phyloP scores from a whole-genome alignment of 495 filamentous ascomycete species.

The Halenospora varia region DNA sequence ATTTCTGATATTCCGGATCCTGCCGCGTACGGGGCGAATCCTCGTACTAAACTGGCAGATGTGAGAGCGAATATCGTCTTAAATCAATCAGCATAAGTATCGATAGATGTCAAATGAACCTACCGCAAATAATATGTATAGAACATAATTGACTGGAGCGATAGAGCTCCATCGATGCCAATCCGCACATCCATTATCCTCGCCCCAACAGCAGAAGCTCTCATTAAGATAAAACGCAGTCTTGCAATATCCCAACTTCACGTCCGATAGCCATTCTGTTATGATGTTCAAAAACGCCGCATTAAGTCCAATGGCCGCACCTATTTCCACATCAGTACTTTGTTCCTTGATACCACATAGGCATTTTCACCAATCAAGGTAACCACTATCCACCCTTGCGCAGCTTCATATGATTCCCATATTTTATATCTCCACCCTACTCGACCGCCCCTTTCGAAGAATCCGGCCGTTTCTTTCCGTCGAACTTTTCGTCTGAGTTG shows the following conservation, averaged over 20 bases:
- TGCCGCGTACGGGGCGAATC: constrained; percentile 93
- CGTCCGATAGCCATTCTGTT: constrained; percentile 94
- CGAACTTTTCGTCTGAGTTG: constrained; percentile 74
- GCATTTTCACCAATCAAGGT: constrained; percentile 70
- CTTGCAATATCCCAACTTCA: constrained; percentile 90
- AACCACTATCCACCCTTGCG: constrained; percentile 97
- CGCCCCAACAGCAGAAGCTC: constrained; percentile 97
- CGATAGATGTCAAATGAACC: constrained; percentile 16
- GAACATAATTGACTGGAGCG: constrained; percentile 73
- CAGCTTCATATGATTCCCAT: constrained; percentile 88
- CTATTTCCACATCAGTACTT: constrained; percentile 25
- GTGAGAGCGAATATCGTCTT: constrained; percentile 71
- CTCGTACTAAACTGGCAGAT: constrained; percentile 81
- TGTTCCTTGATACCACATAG: not conserved
- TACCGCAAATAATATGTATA: constrained; percentile 90
- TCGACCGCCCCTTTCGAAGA: constrained; percentile 67
- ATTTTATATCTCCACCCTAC: constrained; percentile 80
- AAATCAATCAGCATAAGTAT: not conserved
- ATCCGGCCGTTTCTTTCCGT: constrained; percentile 67
- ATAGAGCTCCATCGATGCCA: constrained; percentile 88
- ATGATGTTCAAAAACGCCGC: constrained; percentile 92
- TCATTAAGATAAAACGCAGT: constrained; percentile 98
- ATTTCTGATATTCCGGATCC: constrained; percentile 98
- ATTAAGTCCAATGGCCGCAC: constrained; percentile 87
- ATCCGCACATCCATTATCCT: constrained; percentile 82